Base-by-base conservation (phyloP, 2,329 filamentous ascomycete genomes). In the Acarospora socialis region DNA sequence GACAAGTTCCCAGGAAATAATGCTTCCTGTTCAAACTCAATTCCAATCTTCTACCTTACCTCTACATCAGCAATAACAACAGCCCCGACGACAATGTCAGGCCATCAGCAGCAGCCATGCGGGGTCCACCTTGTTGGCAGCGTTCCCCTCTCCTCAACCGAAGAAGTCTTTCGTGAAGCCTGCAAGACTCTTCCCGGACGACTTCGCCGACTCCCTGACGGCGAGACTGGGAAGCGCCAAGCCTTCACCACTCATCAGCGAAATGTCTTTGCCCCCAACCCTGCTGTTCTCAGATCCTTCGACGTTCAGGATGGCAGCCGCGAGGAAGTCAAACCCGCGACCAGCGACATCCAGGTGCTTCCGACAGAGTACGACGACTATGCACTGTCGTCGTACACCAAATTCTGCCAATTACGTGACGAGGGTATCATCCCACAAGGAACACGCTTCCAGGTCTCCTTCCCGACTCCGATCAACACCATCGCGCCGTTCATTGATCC, bases 141-240 rank as follows among this genome's bases (percentile, higher is more conserved):
- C n/a, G n/a, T n/a, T n/a, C n/a, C n/a, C n/a, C n/a, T n/a, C n/a
- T n/a, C n/a, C n/a, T n/a, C n/a, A n/a, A n/a, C n/a, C n/a, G n/a
- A n/a, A n/a, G n/a, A n/a, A n/a, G n/a, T n/a, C n/a, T n/a, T n/a
- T 33, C 24, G 13, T 23, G 5, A 14, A 15, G 7, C 16, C 14
- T 6, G 9, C 15, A 21, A 4, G 28, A n/a, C 13, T 25, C 13
- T n/a, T n/a, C n/a, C n/a, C n/a, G n/a, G n/a, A 3, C 55, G 53
- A 8, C 42, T 61, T 16, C 45, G 42, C 16, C 49, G 50, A 20
- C 50, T 62, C 3, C 57, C 58, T 3, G 59, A 62, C 38, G 59
- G 58, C 28, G 59, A 63, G 38, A 53, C 55, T 5, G 54, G 47
- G 9, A 26, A 47, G 23, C 47, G 58, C 17, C 28, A 46, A 6